Percentiles rank a stretch among this genome's conserved stretches.
Conservation (phyloP, 1,284 basidiomycete genomes). For the Athelia psychrophila region DNA sequence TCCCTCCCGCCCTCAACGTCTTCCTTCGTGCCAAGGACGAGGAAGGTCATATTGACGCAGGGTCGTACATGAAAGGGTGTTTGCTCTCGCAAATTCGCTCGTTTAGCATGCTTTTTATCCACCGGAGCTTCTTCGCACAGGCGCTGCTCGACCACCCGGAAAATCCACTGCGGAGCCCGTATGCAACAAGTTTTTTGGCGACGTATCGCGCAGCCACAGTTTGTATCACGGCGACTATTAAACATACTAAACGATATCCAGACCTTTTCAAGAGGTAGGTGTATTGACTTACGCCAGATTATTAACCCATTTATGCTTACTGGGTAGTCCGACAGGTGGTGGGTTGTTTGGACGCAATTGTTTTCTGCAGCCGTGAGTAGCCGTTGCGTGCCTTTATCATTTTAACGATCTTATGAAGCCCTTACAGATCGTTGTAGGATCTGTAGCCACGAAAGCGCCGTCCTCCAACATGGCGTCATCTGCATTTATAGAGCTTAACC, state of each 20-base stretch:
- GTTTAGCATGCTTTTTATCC: neutral
- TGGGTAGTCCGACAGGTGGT: neutral
- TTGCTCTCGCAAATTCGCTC: constrained; percentile 1
- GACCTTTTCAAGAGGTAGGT: neutral
- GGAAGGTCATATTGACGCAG: neutral
- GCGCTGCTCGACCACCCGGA: constrained; percentile 2
- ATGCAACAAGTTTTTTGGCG: constrained; percentile 2
- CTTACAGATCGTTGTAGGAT: constrained; percentile 40
- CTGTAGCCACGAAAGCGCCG: constrained; percentile 44
- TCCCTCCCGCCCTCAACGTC: constrained; percentile 38
- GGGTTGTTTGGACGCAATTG: neutral
- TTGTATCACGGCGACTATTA: neutral
- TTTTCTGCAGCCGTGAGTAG: neutral
- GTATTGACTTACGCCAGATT: too few species aligned
- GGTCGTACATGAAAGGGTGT: neutral
- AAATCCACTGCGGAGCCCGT: constrained; percentile 3
- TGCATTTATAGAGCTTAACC: constrained; percentile 37
- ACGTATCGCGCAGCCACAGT: constrained; percentile 1
- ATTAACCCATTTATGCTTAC: neutral
- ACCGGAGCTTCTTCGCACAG: constrained; percentile 6
- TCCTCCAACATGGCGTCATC: constrained; percentile 37
- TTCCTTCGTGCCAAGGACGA: constrained; percentile 33
- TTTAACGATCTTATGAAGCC: too few species aligned
- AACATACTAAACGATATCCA: neutral
- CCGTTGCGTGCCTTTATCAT: neutral